Base-by-base conservation (phyloP, 495 filamentous ascomycete species). In the Podospora appendiculata region DNA sequence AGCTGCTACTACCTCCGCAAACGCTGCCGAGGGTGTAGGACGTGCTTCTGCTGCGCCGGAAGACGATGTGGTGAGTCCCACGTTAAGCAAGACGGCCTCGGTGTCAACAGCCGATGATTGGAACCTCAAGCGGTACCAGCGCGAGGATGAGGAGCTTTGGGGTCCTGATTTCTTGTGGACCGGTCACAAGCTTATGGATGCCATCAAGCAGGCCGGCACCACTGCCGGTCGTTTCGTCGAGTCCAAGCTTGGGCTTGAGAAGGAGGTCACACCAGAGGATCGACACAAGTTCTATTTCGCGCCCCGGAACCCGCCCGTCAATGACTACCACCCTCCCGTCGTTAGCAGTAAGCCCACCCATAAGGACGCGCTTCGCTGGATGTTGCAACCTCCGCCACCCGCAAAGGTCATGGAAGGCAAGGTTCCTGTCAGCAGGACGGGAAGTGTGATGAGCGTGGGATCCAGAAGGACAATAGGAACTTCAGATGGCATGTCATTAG, bases 331-430 rank as follows among this genome's bases (percentile, higher is more conserved):
- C 60, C 89, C 90, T 9, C 88, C 90, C 9, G 85, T 92, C 48
- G 89, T 94, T 47, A 87, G 87, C 63, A 83, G 82, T 54, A 80
- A 74, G 41, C 86, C 88, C 7, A 68, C 74, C 14, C 79, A 83
- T 61, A 77, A 74, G 47, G 81, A 80, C 19, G 87, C 85, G 48
- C 83, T 82, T n/a, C 70, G 71, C 58, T 96, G 90, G 90, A 93
- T 96, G 89, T 71, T 95, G 34, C 87, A 92, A 65, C 90, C 90
- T 3, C 89, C 89, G 3, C 90, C 90, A 38, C 79, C 79, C 46
- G 88, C 90, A 14, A 86, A 81, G 59, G 71, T 96, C 45, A 96
- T 96, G 90, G 85, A 83, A 57, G 89, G 89, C 53, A 92, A 90
- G 63, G 74, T 82, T 13, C 72, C 71, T 8, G 72, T 75, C 48